A percentile compares a stretch with the other conserved stretches of the same genome.
Conservation (phyloP, 345 rosid genomes). For the Garcia nutans region DNA sequence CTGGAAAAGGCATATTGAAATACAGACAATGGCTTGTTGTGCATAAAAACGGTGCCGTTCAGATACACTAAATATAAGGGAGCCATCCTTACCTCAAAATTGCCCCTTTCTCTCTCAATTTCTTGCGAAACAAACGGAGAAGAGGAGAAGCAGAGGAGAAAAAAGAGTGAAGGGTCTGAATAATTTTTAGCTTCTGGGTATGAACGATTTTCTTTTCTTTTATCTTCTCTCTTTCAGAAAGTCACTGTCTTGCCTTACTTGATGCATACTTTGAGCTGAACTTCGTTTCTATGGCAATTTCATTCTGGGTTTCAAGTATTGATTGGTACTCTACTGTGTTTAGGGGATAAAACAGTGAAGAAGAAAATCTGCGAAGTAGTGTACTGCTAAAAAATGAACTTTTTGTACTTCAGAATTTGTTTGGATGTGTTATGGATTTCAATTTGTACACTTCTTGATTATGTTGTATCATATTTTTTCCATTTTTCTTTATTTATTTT, state of each 20-base stretch:
- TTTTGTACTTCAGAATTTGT: not conserved
- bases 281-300: not conserved
- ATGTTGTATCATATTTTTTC: not conserved
- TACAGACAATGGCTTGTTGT: not conserved
- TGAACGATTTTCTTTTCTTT: not conserved
- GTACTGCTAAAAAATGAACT: not conserved
- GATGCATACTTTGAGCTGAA: not conserved
- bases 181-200: not conserved
- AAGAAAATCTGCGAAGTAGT: not conserved
- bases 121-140: not conserved
- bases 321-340: not conserved
- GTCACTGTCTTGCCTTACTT: not conserved
- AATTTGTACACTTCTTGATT: not conserved
- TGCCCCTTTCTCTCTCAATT: not conserved
- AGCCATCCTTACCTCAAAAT: not conserved
- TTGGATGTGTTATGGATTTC: not conserved
- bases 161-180: not conserved
- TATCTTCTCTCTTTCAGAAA: not conserved
- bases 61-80: too few species aligned
- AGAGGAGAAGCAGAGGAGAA: not conserved
- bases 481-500: not conserved
- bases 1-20: not conserved
- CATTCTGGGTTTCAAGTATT: not conserved
- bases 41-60: not conserved
- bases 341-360: not conserved